These are phyloP conservation scores for Penicillium sp. DNA, from an alignment of 2,329 filamentous ascomycete species.

Conservation along the genomic window DNA sequence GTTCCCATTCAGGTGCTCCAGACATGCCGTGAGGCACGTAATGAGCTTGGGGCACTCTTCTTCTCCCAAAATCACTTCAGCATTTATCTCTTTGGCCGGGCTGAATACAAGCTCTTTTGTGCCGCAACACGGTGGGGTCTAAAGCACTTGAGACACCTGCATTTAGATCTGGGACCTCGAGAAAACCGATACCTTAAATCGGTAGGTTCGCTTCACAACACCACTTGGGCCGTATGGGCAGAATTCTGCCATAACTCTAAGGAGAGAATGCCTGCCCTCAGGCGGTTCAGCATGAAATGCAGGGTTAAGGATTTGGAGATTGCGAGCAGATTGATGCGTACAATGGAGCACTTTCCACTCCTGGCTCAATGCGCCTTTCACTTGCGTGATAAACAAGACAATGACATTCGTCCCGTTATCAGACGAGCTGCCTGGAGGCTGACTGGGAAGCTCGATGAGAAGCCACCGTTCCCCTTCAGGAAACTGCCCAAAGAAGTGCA, in stretches of 20 bases:
- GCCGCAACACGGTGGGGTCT: slow-evolving; percentile 20
- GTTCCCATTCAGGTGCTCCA: slow-evolving; percentile 25
- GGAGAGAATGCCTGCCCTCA: slow-evolving; percentile 24
- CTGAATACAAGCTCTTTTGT: slow-evolving; percentile 24
- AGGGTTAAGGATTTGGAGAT: slow-evolving; percentile 25
- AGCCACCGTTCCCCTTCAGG: slow-evolving; percentile 27
- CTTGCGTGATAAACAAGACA: slow-evolving; percentile 21
- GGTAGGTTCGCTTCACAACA: slow-evolving; percentile 19
- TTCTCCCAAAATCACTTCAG: slow-evolving; percentile 26
- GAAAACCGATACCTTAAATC: slow-evolving; percentile 28
- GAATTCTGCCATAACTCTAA: slow-evolving; percentile 25
- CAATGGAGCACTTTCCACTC: slow-evolving; percentile 28
- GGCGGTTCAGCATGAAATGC: slow-evolving; percentile 30
- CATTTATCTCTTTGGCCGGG: slow-evolving; percentile 17
- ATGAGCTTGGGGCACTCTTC: slow-evolving; percentile 25
- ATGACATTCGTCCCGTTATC: slow-evolving; percentile 22
- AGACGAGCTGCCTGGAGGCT: slow-evolving; percentile 24
- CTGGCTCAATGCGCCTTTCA: slow-evolving; percentile 29
- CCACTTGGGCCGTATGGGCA: slow-evolving; percentile 24
- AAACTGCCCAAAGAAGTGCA: slow-evolving; percentile 35
- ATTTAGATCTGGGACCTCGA: slow-evolving; percentile 27
- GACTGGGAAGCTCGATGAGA: slow-evolving; percentile 19
- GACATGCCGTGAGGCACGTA: slow-evolving; percentile 21
- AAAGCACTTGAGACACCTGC: slow-evolving; percentile 22
- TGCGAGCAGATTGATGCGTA: slow-evolving; percentile 22